These are phyloP conservation scores for Ophiostoma montium DNA, from an alignment of 2,329 filamentous ascomycete genomes.

Conservation along the genomic window DNA sequence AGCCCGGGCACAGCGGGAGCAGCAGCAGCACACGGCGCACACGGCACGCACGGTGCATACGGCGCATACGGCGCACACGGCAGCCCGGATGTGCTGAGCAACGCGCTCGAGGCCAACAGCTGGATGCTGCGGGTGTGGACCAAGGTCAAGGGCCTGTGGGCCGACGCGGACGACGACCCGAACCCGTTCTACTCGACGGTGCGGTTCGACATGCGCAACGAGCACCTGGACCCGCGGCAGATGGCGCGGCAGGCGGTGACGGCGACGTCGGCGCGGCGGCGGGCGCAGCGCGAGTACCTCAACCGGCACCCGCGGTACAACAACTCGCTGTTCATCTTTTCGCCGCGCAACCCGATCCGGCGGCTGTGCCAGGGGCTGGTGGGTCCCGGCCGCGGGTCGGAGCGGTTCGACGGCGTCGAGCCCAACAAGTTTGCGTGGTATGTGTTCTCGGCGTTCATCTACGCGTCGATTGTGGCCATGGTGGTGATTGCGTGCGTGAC, in stretches of 20 bases:
- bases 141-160: constrained; percentile 37
- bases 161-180: constrained; percentile 57
- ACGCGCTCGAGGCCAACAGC: no score
- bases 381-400: constrained; percentile 73
- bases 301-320: constrained; percentile 82
- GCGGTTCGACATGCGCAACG: constrained; percentile 56
- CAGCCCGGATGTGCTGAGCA: no score
- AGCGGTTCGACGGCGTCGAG: constrained; percentile 78
- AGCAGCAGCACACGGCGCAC: no score
- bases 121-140: constrained; percentile 33
- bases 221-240: constrained; percentile 67
- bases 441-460: constrained; percentile 82
- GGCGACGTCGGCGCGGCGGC: constrained; percentile 68
- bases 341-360: constrained; percentile 61
- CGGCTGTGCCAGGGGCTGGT: constrained; percentile 79
- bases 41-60: no score
- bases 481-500: constrained; percentile 91
- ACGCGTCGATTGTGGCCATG: constrained; percentile 90
- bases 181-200: constrained; percentile 87
- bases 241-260: constrained; percentile 86
- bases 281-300: constrained; percentile 82
- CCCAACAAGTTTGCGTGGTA: constrained; percentile 90
- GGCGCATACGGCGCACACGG: no score
- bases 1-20: no score
- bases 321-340: constrained; percentile 78